Conservation (phyloP, 306 rosid species). For the Gastrolobium villosum region DNA sequence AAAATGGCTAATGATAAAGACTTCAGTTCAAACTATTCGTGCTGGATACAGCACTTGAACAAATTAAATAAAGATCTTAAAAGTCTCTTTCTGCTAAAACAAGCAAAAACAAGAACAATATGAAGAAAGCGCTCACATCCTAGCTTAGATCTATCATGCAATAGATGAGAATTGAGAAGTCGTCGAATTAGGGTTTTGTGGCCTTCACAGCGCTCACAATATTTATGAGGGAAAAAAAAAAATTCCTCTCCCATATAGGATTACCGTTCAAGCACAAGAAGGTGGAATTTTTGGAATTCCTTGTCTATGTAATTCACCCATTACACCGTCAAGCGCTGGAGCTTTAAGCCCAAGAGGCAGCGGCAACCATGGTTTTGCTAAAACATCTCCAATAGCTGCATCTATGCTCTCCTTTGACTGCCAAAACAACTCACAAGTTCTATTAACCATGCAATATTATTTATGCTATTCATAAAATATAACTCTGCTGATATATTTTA, state of each 20-base stretch:
- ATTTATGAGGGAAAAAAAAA: neutral
- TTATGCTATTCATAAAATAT: neutral
- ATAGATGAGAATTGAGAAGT: constrained; percentile 43
- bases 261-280: constrained; percentile 60
- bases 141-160: constrained; percentile 10
- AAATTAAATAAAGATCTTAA: constrained; percentile 30
- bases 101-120: constrained; percentile 23
- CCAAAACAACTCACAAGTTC: neutral
- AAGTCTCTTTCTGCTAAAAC: constrained; percentile 18
- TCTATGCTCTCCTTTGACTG: constrained; percentile 98
- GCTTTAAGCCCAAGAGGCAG: constrained; percentile 93
- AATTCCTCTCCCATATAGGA: neutral
- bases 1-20: constrained; percentile 10
- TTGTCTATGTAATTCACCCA: constrained; percentile 81
- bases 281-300: constrained; percentile 90
- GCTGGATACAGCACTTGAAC: constrained; percentile 18
- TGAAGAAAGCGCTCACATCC: neutral
- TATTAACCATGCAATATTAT: neutral
- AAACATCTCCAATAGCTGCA: constrained; percentile 86
- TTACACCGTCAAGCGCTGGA: constrained; percentile 77
- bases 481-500: too few relatives aligned
- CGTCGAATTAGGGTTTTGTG: constrained; percentile 75
- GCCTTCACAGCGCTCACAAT: constrained; percentile 21
- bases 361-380: constrained; percentile 90
- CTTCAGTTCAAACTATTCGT: constrained; percentile 20